These are phyloP conservation scores for Articulospora tetracladia DNA, from an alignment of 495 filamentous ascomycete genomes.

Conservation along the genomic window DNA sequence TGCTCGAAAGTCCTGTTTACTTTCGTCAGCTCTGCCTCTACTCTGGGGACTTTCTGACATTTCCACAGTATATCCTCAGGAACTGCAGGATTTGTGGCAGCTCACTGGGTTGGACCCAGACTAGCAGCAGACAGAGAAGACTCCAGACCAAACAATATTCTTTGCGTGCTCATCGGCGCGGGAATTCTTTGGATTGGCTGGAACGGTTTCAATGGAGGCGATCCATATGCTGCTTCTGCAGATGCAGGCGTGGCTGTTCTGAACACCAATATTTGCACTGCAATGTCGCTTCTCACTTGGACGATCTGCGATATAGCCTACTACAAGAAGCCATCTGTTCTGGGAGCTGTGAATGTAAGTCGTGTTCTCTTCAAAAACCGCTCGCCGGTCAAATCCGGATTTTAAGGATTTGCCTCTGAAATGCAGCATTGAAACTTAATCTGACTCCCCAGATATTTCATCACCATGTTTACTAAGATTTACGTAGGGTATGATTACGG, in stretches of 20 bases:
- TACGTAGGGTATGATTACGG: conserved; percentile 53
- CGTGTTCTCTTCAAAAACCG: too few species aligned
- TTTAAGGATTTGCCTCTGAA: too few species aligned
- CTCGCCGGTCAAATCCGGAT: too few species aligned
- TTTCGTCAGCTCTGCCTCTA: too few species aligned
- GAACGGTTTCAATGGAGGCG: conserved; percentile 58
- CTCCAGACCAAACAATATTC: conserved; percentile 47
- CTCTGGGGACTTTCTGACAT: too few species aligned
- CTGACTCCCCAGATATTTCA: too few species aligned
- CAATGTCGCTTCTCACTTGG: conserved; percentile 48
- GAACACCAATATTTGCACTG: conserved; percentile 52
- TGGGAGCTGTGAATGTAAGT: conserved; percentile 44
- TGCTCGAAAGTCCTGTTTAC: too few species aligned
- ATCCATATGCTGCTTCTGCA: conserved; percentile 50
- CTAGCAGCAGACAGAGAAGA: conserved; percentile 44
- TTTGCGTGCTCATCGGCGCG: conserved; percentile 46
- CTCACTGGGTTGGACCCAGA: conserved; percentile 52
- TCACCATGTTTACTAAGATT: too few species aligned
- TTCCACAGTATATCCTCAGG: conserved; percentile 53
- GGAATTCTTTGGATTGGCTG: conserved; percentile 55
- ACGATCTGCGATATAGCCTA: conserved; percentile 43
- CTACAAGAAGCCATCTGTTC: conserved; percentile 47
- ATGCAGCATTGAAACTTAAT: too few species aligned
- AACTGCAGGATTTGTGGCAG: conserved; percentile 50
- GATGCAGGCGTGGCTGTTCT: conserved; percentile 54